These are phyloP conservation scores for Ilyonectria robusta DNA, from an alignment of 2,329 filamentous ascomycete genomes.

Conservation along the genomic window DNA sequence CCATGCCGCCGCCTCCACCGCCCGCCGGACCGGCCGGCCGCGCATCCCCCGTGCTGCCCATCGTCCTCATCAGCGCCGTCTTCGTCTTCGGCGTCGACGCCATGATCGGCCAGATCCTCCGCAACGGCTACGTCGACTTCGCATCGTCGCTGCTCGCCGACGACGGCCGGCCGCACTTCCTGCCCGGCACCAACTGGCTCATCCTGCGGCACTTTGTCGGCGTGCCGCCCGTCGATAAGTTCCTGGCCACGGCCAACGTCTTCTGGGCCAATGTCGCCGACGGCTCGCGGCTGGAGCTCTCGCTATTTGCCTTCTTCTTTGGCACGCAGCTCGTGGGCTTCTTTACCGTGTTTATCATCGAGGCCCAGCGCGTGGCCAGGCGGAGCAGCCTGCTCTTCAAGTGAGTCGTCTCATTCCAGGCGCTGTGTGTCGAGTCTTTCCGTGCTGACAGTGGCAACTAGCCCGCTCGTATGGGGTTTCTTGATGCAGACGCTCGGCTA, in stretches of 20 bases:
- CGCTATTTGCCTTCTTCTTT: conserved; percentile 42
- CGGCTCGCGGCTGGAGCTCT: conserved; percentile 41
- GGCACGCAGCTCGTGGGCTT: conserved; percentile 38
- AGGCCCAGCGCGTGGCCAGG: conserved; percentile 33
- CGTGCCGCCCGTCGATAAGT: conserved; percentile 34
- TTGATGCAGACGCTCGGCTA: conserved; percentile 41
- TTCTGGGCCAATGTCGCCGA: conserved; percentile 44
- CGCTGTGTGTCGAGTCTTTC: not conserved
- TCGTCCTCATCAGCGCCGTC: conserved; percentile 34
- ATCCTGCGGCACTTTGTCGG: conserved; percentile 40
- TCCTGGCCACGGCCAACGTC: conserved; percentile 37
- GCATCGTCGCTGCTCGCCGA: conserved; percentile 33
- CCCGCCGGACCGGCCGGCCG: conserved; percentile 23
- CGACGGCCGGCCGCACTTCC: conserved; percentile 34
- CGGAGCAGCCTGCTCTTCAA: conserved; percentile 37
- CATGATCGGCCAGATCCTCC: conserved; percentile 40
- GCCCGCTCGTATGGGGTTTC: conserved; percentile 44
- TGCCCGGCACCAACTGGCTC: conserved; percentile 39
- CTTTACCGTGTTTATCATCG: conserved; percentile 41
- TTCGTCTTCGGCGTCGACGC: conserved; percentile 41
- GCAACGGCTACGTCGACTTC: conserved; percentile 40
- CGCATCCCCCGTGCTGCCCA: conserved; percentile 25
- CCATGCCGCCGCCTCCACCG: conserved; percentile 20
- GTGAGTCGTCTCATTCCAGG: conserved; percentile 23
- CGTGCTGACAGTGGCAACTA: conserved; percentile 18